Base-by-base conservation (phyloP, 2,329 filamentous ascomycete genomes). In the Cercospora sp. region DNA sequence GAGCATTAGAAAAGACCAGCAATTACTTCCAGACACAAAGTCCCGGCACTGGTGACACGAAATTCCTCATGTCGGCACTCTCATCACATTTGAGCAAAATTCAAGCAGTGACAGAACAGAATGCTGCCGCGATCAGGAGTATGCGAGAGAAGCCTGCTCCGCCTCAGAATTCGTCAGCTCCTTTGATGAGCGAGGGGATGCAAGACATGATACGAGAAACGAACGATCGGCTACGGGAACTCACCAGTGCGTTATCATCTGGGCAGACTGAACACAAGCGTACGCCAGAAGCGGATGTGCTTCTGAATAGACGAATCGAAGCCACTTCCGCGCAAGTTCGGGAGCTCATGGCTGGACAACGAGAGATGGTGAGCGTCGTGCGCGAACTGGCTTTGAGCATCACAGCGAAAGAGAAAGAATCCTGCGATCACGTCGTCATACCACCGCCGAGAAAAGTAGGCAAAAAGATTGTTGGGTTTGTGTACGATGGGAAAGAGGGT, bases 391-490 rank as follows among this genome's bases (percentile, higher is more conserved):
- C 70, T 10, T 65, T 67, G 63, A 72, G 70, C 45, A 70, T 77
- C 32, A 70, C 65, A 37, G 68, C 70, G 43, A 68, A 71, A 60
- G 66, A 71, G 10, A 72, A 70, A 58, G 69, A 61, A 1, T 55
- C 40, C 7, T 77, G 74, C 63, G 72, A 72, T 32, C 75, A 77
- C 67, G 71, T 77, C 43, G 74, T 77, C 57, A 69, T 75, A 8
- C 75, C 76, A 45, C 76, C 75, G 45, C 76, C 75, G 63, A 71
- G 76, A 59, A 77, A 77, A 66, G 70, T 76, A 3, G 74, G 75
- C 8, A 72, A 72, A 59, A 77, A 75, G 66, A 67, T 77, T 49
- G 74, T 76, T 18, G 75, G 75, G 9, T 77, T 75, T 61, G 76
- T 77, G 5, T 77, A 77, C 69, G 76, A 77, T 72, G 72, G 64